These are phyloP conservation scores for Penicilliopsis zonata DNA, from an alignment of 495 filamentous ascomycete species.

Conservation along the genomic window DNA sequence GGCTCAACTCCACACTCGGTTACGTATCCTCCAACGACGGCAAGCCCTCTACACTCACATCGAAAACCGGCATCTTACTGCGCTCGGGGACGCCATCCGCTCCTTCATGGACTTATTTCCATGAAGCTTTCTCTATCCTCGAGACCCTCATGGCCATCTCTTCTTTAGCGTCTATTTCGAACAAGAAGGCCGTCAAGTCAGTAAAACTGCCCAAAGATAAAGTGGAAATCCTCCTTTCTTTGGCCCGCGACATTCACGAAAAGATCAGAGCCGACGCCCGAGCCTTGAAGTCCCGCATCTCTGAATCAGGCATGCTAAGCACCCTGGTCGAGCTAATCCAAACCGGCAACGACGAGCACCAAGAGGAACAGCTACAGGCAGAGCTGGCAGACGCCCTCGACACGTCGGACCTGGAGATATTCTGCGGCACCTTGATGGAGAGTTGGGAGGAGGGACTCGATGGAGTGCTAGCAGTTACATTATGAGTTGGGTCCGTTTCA, in stretches of 20 bases:
- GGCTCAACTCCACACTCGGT: conserved; percentile 17
- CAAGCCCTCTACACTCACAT: conserved; percentile 12
- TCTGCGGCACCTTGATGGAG: conserved; percentile 32
- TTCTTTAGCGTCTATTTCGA: conserved; percentile 15
- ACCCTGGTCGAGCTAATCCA: conserved; percentile 24
- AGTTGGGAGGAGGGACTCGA: conserved; percentile 35
- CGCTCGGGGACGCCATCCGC: conserved; percentile 13
- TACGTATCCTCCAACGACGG: conserved; percentile 11
- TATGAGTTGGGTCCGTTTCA: too few species aligned
- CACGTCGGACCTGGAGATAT: conserved; percentile 24
- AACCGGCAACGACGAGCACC: conserved; percentile 12
- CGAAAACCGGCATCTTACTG: conserved; percentile 14
- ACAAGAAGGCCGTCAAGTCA: conserved; percentile 20
- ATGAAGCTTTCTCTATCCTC: conserved; percentile 20
- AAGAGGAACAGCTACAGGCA: conserved; percentile 17
- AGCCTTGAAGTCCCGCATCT: conserved; percentile 23
- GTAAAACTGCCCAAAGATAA: conserved; percentile 23
- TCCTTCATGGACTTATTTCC: conserved; percentile 31
- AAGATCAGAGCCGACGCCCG: conserved; percentile 20
- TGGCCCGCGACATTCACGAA: conserved; percentile 21
- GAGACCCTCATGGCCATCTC: conserved; percentile 30
- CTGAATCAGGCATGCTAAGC: conserved; percentile 24
- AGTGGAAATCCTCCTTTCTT: conserved; percentile 13
- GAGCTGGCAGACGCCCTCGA: conserved; percentile 23
- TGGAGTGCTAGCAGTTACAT: conserved; percentile 21